Evolutionary conservation across 2,329 filamentous ascomycete genomes (phyloP).

Genomic region (Biscogniauxia marginata): DNA sequence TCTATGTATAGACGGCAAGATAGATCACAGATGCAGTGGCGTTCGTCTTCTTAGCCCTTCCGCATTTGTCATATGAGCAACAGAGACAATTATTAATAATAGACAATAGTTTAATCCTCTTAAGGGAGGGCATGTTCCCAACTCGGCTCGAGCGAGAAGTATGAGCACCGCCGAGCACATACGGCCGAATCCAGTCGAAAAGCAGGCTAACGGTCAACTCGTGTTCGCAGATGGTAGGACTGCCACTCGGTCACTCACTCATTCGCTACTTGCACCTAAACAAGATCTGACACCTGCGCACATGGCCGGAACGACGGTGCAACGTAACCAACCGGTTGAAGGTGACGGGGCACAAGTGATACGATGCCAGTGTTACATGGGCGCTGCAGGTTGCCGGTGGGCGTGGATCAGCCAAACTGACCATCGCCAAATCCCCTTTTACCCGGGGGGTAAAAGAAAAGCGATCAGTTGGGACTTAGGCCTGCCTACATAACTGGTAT

Average conservation of each 20-base stretch:
- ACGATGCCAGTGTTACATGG: slow-evolving; percentile 20
- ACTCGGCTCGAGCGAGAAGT: neutral
- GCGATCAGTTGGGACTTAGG: slow-evolving; percentile 1
- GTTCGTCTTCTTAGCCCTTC: neutral
- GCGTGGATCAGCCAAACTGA: slow-evolving; percentile 11
- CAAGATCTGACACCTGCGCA: neutral
- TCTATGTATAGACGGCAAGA: neutral
- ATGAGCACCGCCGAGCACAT: neutral
- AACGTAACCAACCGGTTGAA: slow-evolving; percentile 1
- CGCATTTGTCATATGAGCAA: neutral
- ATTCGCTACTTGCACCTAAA: slow-evolving; percentile 1
- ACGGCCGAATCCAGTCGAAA: neutral
- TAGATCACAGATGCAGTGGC: neutral
- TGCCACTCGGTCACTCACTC: neutral
- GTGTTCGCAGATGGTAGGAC: neutral
- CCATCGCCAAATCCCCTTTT: slow-evolving; percentile 16
- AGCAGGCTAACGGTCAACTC: neutral
- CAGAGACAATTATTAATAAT: neutral
- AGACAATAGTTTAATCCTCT: neutral
- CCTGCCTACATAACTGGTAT: neutral
- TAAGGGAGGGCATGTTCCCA: neutral
- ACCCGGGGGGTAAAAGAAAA: slow-evolving; percentile 12
- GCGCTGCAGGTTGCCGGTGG: slow-evolving; percentile 25
- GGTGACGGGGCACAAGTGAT: slow-evolving; percentile 9
- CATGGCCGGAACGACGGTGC: neutral